Evolutionary conservation across 2,329 filamentous ascomycete genomes (phyloP), one percentile per base, ranked within the genome.

Genomic region (Drechslerella dactyloides): DNA sequence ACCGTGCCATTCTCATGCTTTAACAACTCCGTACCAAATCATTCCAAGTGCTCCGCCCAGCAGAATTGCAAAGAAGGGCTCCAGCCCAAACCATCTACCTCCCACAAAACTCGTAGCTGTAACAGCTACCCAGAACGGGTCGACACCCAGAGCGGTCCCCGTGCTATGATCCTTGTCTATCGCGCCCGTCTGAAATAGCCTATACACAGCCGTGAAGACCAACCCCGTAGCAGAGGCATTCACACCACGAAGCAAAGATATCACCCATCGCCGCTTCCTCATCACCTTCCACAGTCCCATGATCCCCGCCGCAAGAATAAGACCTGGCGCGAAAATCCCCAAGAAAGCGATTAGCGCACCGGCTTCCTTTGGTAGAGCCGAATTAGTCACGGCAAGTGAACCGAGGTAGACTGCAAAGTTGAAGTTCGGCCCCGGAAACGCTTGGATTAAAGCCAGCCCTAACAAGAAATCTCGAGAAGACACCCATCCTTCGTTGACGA

Each of bases 401-500:
- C 85, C 85, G 0, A 88, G 79, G 63, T 83, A 87, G 0, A 87
- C 85, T 0, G 84, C 84, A 66, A 87, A 86, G 76, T 85, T 85
- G 78, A 85, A 84, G 69, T 85, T 85, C 0, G 85, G 86, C 0
- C 85, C 85, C 0, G 89, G 89, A 60, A 91, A 88, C 0, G 87
- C 84, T 78, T 91, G 88, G 17, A 86, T 87, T 57, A 91, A 82
- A 2, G 88, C 89, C 0, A 91, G 83, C 0, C 89, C 89, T 50
- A 91, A 85, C 0, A 91, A 81, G 76, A 91, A 91, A 76, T 91
- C 87, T 2, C 89, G 83, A 0, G 86, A 82, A 0, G 83, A 85
- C 0, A 91, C 88, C 88, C 88, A 91, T 2, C 86, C 86, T 42
- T 87, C 86, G 0, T 83, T 82, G 0, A 90, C 89, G 33, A 90